phyloP scores from a whole-genome alignment of 768 basidiomycete species.

The Leccinum longicurvipes region DNA sequence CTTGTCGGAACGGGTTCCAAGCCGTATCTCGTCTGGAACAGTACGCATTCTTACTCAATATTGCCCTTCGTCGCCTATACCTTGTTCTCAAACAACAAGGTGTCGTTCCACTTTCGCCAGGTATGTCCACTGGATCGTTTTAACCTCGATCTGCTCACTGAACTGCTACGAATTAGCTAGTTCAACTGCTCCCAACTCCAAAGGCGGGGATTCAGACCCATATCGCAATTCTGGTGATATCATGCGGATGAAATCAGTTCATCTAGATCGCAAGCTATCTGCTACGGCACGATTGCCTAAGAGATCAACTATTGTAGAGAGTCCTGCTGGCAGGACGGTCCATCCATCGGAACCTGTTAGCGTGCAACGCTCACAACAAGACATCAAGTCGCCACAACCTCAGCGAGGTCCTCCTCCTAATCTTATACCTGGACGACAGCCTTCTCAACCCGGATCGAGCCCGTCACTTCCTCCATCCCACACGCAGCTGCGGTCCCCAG shows the following conservation, averaged over 20 bases:
- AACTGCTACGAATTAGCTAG: constrained; percentile 17
- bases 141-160: constrained; percentile 6
- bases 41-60: constrained; percentile 95
- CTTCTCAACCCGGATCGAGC: constrained; percentile 30
- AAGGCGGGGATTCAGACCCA: constrained; percentile 55
- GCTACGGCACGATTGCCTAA: constrained; percentile 90
- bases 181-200: constrained; percentile 33
- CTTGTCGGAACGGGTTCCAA: constrained; percentile 77
- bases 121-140: constrained; percentile 38
- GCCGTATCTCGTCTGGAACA: constrained; percentile 94
- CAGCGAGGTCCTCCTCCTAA: constrained; percentile 37
- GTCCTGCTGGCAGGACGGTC: constrained; percentile 84
- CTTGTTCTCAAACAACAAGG: constrained; percentile 84
- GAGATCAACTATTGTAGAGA: constrained; percentile 93
- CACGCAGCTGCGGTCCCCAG: constrained; percentile 39
- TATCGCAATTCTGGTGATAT: constrained; percentile 88
- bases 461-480: constrained; percentile 34
- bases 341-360: constrained; percentile 62
- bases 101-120: constrained; percentile 78
- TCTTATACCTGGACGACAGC: constrained; percentile 35
- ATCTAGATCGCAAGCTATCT: constrained; percentile 92
- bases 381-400: constrained; percentile 36
- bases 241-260: constrained; percentile 92
- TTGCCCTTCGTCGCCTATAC: constrained; percentile 89
- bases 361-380: constrained; percentile 46